These are phyloP conservation scores for Cinchona pubescens DNA, from an alignment of 257 asterid genomes.

Conservation along the genomic window DNA sequence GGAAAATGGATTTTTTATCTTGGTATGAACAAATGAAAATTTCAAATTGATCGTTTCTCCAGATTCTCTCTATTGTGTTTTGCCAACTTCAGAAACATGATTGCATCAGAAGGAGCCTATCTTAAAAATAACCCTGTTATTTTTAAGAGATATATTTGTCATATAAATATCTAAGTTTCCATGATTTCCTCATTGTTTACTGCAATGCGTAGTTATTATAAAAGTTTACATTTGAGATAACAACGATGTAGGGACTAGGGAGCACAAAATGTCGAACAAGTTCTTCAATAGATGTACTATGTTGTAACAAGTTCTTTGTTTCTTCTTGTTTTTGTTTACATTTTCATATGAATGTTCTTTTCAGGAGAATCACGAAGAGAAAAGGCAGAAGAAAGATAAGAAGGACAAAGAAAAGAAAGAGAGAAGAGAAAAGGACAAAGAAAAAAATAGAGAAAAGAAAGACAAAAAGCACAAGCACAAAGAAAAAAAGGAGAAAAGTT, in stretches of 20 bases:
- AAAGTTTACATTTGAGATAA: not conserved
- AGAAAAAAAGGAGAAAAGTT: slow-evolving; percentile 47
- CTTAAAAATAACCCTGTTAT: not conserved
- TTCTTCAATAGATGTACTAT: not conserved
- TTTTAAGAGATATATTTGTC: not conserved
- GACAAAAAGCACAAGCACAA: slow-evolving; percentile 47
- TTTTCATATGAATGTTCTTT: slow-evolving; percentile 3
- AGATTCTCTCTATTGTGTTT: not conserved
- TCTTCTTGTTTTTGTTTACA: not conserved
- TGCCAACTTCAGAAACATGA: not conserved
- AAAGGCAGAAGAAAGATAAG: slow-evolving; percentile 48
- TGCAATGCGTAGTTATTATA: not conserved
- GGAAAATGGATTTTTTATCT: not conserved
- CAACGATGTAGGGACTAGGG: not conserved
- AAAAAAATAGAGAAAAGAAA: slow-evolving; percentile 46
- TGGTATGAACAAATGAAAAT: not conserved
- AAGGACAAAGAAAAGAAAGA: slow-evolving; percentile 55
- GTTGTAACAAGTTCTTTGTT: not conserved
- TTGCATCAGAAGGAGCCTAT: not conserved
- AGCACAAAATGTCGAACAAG: not conserved
- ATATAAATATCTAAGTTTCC: not conserved
- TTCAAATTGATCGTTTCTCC: not conserved
- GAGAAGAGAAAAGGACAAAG: slow-evolving; percentile 44
- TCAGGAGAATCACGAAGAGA: slow-evolving; percentile 50
- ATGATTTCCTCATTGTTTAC: not conserved